These are phyloP conservation scores for Trichocladium uniseriatum DNA, from an alignment of 495 filamentous ascomycete genomes.

Conservation along the genomic window DNA sequence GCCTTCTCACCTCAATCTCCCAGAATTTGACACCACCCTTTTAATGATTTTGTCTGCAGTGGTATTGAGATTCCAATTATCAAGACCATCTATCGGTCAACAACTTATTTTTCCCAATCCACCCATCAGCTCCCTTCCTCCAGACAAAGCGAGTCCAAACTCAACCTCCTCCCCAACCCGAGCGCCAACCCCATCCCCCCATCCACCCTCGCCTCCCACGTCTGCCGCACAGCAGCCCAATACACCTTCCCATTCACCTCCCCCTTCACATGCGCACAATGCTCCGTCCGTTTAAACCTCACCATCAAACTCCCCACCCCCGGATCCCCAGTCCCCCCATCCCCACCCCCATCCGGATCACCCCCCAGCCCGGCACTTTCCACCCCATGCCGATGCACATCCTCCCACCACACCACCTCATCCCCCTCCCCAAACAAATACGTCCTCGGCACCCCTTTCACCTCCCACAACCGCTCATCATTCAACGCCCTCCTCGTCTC, in stretches of 20 bases:
- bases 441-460: slow-evolving; percentile 7
- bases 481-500: slow-evolving; percentile 21
- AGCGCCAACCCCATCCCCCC: slow-evolving; percentile 4
- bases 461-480: slow-evolving; percentile 17
- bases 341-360: neutral
- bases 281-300: slow-evolving; percentile 24
- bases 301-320: slow-evolving; percentile 20
- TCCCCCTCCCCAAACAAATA: slow-evolving; percentile 33
- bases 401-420: slow-evolving; percentile 25
- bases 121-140: neutral
- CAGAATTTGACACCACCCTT: too few species aligned
- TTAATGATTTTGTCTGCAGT: too few species aligned
- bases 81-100: too few species aligned
- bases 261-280: slow-evolving; percentile 25
- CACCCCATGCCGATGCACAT: slow-evolving; percentile 26
- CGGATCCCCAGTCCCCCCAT: neutral
- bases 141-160: neutral
- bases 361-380: slow-evolving; percentile 1
- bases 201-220: slow-evolving; percentile 16
- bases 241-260: slow-evolving; percentile 16
- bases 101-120: too few species aligned
- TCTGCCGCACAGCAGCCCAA: slow-evolving; percentile 18
- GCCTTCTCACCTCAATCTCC: too few species aligned
- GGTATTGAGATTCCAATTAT: too few species aligned
- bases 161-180: neutral